Percentiles rank a stretch among this genome's conserved stretches.
phyloP scores from a whole-genome alignment of 495 filamentous ascomycete genomes.

The Podospora comata region DNA sequence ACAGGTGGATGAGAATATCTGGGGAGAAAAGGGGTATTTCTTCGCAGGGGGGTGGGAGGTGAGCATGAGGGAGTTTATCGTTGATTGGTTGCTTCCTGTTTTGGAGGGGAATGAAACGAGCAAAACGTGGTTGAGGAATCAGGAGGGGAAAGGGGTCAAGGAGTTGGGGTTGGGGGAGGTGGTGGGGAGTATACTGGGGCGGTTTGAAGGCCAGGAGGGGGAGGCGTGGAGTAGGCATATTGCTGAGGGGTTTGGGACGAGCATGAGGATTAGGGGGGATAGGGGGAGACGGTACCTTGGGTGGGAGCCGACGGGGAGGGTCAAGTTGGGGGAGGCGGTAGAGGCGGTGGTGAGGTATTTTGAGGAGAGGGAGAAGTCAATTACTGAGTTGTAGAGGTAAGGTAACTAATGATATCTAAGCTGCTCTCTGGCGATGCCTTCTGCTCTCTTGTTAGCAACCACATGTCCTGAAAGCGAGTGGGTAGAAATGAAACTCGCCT shows the following conservation, averaged over 20 bases:
- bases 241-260: constrained; percentile 20
- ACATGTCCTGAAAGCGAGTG: too few relatives aligned
- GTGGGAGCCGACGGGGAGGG: constrained; percentile 3
- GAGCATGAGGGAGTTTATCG: constrained; percentile 11
- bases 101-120: constrained; percentile 6
- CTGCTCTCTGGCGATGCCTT: too few relatives aligned
- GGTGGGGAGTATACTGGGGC: constrained; percentile 8
- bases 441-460: too few relatives aligned
- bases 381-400: too few relatives aligned
- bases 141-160: not conserved
- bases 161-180: constrained; percentile 7
- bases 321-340: constrained; percentile 8
- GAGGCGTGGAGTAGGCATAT: constrained; percentile 16
- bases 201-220: not conserved
- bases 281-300: constrained; percentile 11
- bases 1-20: not conserved
- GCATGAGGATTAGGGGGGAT: constrained; percentile 10
- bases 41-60: constrained; percentile 13
- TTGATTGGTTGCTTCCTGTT: not conserved
- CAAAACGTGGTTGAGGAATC: not conserved
- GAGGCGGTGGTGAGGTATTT: not conserved
- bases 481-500: too few relatives aligned
- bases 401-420: too few relatives aligned
- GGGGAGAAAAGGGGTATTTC: constrained; percentile 17
- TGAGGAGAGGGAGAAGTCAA: not conserved